A percentile compares a stretch with the other conserved stretches of the same genome.
These are phyloP conservation scores for Gnomoniopsis smithogilvyi DNA, from an alignment of 2,329 filamentous ascomycete species.

Conservation along the genomic window DNA sequence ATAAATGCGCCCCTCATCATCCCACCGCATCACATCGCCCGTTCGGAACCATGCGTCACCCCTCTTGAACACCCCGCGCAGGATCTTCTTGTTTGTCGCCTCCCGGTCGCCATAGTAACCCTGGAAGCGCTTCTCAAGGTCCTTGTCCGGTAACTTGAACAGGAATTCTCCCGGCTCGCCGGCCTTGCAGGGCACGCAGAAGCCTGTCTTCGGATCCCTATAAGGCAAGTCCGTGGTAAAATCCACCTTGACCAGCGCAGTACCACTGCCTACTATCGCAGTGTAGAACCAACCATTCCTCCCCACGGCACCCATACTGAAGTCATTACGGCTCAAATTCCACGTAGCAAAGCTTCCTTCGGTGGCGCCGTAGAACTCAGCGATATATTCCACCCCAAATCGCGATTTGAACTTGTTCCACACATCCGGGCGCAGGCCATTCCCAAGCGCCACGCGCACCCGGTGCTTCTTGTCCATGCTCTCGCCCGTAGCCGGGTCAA, in stretches of 20 bases:
- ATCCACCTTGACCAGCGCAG: slow-evolving; percentile 67
- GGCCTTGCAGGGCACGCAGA: slow-evolving; percentile 56
- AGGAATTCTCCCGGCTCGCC: slow-evolving; percentile 75
- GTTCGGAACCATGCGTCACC: slow-evolving; percentile 82
- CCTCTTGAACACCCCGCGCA: slow-evolving; percentile 68
- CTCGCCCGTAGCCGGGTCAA: slow-evolving; percentile 62
- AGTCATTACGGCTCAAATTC: slow-evolving; percentile 72
- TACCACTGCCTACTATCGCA: slow-evolving; percentile 45
- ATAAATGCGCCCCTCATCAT: slow-evolving; percentile 67
- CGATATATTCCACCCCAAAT: slow-evolving; percentile 70
- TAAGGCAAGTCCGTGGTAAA: slow-evolving; percentile 64
- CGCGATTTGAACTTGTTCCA: slow-evolving; percentile 82
- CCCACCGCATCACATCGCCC: slow-evolving; percentile 75
- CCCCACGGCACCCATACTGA: slow-evolving; percentile 74
- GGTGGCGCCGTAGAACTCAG: slow-evolving; percentile 79
- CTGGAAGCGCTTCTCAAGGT: slow-evolving; percentile 66
- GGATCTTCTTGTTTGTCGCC: slow-evolving; percentile 70
- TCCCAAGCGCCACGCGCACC: slow-evolving; percentile 76
- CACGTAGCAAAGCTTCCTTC: slow-evolving; percentile 68
- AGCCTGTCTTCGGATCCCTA: slow-evolving; percentile 66
- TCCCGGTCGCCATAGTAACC: slow-evolving; percentile 76
- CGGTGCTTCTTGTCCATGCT: slow-evolving; percentile 69
- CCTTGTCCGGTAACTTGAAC: slow-evolving; percentile 62
- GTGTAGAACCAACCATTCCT: slow-evolving; percentile 63
- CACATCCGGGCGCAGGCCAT: slow-evolving; percentile 80